A percentile compares a stretch with the other conserved stretches of the same genome.
phyloP scores from a whole-genome alignment of 441 rosid genomes.

The Mallotus repandus region DNA sequence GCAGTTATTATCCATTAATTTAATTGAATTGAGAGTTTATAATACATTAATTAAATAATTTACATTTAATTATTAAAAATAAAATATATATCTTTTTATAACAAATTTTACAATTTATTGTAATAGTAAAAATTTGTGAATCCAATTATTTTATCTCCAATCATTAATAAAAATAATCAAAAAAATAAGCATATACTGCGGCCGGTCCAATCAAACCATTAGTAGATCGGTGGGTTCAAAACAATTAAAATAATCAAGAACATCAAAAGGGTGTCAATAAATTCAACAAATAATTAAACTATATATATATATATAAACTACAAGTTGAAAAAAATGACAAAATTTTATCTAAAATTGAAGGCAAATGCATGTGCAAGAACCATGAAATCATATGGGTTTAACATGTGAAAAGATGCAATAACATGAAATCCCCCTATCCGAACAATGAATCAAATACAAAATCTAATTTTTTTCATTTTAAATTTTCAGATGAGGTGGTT shows the following conservation, averaged over 20 bases:
- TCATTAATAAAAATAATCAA: neutral
- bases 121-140: too few species aligned
- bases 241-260: neutral
- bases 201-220: neutral
- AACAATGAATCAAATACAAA: too few species aligned
- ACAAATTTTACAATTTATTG: too few species aligned
- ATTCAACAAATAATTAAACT: too few species aligned
- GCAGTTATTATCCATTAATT: too few species aligned
- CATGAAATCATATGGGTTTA: neutral
- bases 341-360: neutral
- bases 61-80: too few species aligned
- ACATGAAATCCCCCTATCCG: neutral
- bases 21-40: neutral
- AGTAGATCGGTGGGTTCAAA: neutral
- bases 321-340: slow-evolving; percentile 2
- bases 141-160: neutral
- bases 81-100: too few species aligned
- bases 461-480: too few species aligned
- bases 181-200: neutral
- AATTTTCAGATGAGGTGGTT: too few species aligned
- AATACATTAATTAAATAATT: too few species aligned
- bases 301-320: neutral
- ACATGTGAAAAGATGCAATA: slow-evolving; percentile 12
- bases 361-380: slow-evolving; percentile 7
- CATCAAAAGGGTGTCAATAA: neutral